phyloP scores from a whole-genome alignment of 2,329 filamentous ascomycete genomes.

The Colletotrichum australisinense region DNA sequence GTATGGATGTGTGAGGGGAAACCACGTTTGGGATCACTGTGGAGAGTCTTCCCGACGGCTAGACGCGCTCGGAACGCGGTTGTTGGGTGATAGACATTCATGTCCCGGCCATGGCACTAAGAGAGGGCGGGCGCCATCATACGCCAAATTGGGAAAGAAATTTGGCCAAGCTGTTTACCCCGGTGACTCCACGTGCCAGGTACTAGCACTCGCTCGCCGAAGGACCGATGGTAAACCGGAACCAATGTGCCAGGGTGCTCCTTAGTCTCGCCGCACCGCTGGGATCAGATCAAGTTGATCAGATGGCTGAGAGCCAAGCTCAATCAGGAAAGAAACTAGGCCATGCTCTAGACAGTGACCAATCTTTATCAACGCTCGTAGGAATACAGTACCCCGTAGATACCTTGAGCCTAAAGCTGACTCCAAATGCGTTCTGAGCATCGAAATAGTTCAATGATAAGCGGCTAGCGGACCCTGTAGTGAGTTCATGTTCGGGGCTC shows the following conservation, averaged over 20 bases:
- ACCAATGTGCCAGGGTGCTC: not conserved
- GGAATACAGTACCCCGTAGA: not conserved
- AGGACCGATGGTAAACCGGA: not conserved
- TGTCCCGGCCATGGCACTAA: not conserved
- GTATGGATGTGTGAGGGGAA: not conserved
- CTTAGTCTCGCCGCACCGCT: not conserved
- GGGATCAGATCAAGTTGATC: not conserved
- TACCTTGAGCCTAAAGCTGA: not conserved
- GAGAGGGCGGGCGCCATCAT: not conserved
- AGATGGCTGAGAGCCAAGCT: not conserved
- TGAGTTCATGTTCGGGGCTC: no score
- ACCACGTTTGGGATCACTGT: not conserved
- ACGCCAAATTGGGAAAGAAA: not conserved
- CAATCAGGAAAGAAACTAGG: constrained; percentile 10
- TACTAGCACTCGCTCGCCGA: not conserved
- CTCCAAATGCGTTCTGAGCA: no score
- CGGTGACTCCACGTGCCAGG: not conserved
- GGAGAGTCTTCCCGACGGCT: not conserved
- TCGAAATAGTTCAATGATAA: no score
- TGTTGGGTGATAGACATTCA: not conserved
- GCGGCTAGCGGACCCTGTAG: no score
- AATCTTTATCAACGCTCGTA: not conserved
- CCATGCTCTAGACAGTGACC: not conserved
- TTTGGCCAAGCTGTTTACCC: not conserved
- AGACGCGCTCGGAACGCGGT: not conserved